Percentiles rank a stretch among this genome's conserved stretches.
phyloP scores from a whole-genome alignment of 208 protist species.

The Wallacemonas rigidus region DNA sequence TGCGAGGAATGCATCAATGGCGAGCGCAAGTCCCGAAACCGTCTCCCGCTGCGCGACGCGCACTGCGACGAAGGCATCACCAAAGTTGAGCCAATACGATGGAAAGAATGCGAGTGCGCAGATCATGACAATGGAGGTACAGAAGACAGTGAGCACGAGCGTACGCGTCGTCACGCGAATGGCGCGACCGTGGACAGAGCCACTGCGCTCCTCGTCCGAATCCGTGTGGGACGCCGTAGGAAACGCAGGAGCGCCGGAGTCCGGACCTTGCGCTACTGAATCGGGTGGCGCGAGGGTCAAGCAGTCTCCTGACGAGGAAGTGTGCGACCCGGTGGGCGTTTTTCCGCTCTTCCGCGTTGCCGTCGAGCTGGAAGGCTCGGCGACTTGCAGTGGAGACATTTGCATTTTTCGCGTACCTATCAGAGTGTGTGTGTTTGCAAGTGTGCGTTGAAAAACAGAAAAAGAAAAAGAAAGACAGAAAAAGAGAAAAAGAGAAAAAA shows the following conservation, averaged over 20 bases:
- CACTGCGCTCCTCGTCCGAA: not conserved
- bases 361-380: no score
- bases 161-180: not conserved
- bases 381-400: not conserved
- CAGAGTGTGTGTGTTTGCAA: not conserved
- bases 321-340: not conserved
- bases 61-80: not conserved
- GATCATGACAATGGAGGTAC: not conserved
- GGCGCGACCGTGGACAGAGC: not conserved
- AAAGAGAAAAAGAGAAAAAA: constrained; percentile 2
- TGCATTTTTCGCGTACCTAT: not conserved
- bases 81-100: not conserved
- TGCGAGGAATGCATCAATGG: not conserved
- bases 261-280: no score
- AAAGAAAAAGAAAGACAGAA: constrained; percentile 5
- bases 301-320: no score
- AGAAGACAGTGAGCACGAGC: not conserved
- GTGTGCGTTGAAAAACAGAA: not conserved
- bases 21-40: constrained; percentile 1
- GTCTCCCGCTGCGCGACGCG: constrained; percentile 2
- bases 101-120: constrained; percentile 9
- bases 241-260: no score
- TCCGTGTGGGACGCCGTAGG: not conserved
- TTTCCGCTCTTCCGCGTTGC: not conserved
- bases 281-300: no score